Evolutionary conservation across 2,329 filamentous ascomycete species (phyloP).

Genomic region (Fusarium denticulatum): DNA sequence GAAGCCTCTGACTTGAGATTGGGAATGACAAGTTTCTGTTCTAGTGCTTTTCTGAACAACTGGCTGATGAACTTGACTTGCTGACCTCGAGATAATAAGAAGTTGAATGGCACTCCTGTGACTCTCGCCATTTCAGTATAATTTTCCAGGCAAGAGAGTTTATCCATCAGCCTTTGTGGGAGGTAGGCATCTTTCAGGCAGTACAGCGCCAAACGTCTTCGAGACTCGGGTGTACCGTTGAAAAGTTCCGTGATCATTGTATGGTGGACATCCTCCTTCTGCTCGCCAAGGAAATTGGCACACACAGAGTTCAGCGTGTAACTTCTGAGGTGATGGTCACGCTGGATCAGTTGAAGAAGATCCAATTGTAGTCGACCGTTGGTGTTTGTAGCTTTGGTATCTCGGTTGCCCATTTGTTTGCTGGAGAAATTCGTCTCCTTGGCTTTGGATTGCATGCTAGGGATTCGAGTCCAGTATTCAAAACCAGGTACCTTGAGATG

Average conservation of each 20-base stretch:
- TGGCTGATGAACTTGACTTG: constrained; percentile 99
- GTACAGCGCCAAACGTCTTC: constrained; percentile 91
- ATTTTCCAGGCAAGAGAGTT: constrained; percentile 97
- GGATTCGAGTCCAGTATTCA: constrained; percentile 87
- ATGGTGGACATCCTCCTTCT: constrained; percentile 98
- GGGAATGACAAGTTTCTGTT: constrained; percentile 93
- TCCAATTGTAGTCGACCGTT: constrained; percentile 94
- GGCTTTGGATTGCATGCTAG: constrained; percentile 73
- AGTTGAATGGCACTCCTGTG: constrained; percentile 97
- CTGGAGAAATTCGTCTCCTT: constrained; percentile 91
- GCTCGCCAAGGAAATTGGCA: constrained; percentile 92
- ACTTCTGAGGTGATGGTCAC: constrained; percentile 93
- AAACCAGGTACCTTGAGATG: constrained; percentile 84
- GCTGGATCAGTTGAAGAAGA: constrained; percentile 91
- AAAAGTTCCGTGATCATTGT: constrained; percentile 99
- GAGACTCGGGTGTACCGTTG: constrained; percentile 93
- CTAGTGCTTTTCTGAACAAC: constrained; percentile 91
- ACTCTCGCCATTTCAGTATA: constrained; percentile 99
- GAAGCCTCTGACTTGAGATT: constrained; percentile 76
- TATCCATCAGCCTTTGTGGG: constrained; percentile 94
- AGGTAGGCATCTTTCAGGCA: constrained; percentile 98
- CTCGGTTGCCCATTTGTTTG: constrained; percentile 97
- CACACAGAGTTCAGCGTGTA: constrained; percentile 98
- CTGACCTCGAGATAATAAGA: constrained; percentile 88
- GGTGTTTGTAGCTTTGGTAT: constrained; percentile 93